Evolutionary conservation across 257 asterid genomes (phyloP), one percentile per base, ranked within the genome.

Genomic region (Eucommia ulmoides): DNA sequence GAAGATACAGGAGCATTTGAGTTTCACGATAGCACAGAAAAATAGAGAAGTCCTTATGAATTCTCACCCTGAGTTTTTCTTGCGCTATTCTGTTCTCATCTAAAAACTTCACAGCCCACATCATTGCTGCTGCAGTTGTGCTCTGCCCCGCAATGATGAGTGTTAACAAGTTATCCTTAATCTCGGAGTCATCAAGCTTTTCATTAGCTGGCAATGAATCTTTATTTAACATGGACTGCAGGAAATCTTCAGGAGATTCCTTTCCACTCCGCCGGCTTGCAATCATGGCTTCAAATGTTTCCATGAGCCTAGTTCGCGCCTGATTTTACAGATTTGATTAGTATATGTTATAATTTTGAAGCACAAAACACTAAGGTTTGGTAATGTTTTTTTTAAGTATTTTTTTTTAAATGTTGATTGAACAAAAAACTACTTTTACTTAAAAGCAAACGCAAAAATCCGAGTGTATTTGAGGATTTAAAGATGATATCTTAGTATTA

Each of bases 21-120:
- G n/a, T n/a, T n/a, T n/a, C n/a, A n/a, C n/a, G n/a, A n/a, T n/a
- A n/a, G n/a, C n/a, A n/a, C n/a, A n/a, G n/a, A n/a, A n/a, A n/a
- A n/a, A n/a, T n/a, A 22, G 46, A 15, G 6, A 17, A 15, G 1
- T 16, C 20, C 11, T 24, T 22, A 22, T 33, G 19, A 20, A 19
- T 5, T 23, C 63, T 59, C 20, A 76, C 89, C 61, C 84, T 58
- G 24, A 80, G 84, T 29, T 11, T 68, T 1, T 76, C 55, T 33
- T 76, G 89, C 8, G 51, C 71, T 11, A 52, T 61, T 54, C 2
- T 53, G 54, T 76, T 64, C 9, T 74, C 84, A 58, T 61, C 63
- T 56, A 80, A 61, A 59, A 71, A 66, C 67, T 80, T 76, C 62
- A 76, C 82, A 57, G 71, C 53, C 89, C 89, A 80, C 89, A 80